phyloP scores from a whole-genome alignment of 352 stramenopile genomes.

The Achlya hypogyna region DNA sequence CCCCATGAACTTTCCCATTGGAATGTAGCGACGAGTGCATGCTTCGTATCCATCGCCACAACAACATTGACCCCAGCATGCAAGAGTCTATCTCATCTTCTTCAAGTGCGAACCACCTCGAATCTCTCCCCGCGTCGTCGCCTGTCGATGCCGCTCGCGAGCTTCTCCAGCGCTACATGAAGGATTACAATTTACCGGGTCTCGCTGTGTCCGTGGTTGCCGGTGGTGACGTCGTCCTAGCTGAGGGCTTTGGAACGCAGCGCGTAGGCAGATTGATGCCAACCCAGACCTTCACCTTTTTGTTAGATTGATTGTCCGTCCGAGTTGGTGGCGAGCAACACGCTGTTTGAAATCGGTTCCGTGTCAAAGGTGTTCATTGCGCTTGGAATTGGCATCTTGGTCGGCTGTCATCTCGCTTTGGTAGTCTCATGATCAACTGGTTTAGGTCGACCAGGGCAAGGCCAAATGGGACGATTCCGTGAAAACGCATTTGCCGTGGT shows the following conservation, averaged over 20 bases:
- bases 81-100: no score
- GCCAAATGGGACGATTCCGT: background rate
- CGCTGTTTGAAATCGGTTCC: background rate
- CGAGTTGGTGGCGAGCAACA: background rate
- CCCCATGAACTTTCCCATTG: no score
- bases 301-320: no score
- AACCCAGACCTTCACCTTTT: no score
- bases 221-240: background rate
- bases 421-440: background rate
- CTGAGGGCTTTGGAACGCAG: background rate
- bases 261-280: no score
- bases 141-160: background rate
- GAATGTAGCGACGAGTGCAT: no score
- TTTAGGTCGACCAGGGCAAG: background rate
- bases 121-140: no score
- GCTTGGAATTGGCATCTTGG: background rate
- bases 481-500: background rate
- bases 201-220: background rate
- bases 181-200: background rate
- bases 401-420: background rate
- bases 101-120: no score
- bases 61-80: no score
- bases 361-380: background rate
- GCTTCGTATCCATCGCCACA: no score
- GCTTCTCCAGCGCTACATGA: background rate